Evolutionary conservation across 2,329 filamentous ascomycete species (phyloP), one percentile per base, ranked within the genome.

Genomic region (Pestalotiopsis sp.): DNA sequence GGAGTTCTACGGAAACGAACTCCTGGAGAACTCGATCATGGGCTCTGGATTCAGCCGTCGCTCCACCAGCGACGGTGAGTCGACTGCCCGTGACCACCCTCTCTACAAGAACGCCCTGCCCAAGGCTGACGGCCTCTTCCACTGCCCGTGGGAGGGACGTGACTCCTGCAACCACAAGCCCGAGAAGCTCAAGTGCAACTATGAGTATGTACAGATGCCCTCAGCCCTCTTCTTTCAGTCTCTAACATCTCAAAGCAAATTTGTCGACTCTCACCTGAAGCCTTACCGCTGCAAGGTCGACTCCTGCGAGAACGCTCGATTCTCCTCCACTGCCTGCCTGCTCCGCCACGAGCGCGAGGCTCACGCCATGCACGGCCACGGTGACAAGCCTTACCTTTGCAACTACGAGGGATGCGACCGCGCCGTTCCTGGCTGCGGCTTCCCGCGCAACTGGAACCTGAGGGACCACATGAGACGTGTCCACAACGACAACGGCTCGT

Each of bases 101-200:
- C 83, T 93, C 13, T 95, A 94, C 84, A 90, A 91, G 78, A 89
- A 88, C 73, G 88, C 85, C 66, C 81, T 82, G 60, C 87, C 90
- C 10, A 80, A 86, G 55, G 79, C 85, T 40, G 93, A 97, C 80
- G 94, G 94, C 76, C 88, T 97, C 68, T 98, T 96, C 83, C 94
- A 97, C 83, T 98, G 95, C 85, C 95, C 95, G 5, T 96, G 92
- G 85, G 90, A 92, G 78, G 91, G 89, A 74, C 85, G 90, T 69
- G 68, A 82, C 39, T 84, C 78, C 76, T 98, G 95, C 88, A 92
- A 88, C 80, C 95, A 98, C 89, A 92, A 93, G 82, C 89, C 94
- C 55, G 96, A 97, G 77, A 96, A 97, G 84, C 92, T 98, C 74
- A 98, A 98, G 88, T 98, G 95, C 90, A 97, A 97, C 83, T 98